Evolutionary conservation across 2,329 filamentous ascomycete species (phyloP).

Genomic region (Cryphonectria naterciae): DNA sequence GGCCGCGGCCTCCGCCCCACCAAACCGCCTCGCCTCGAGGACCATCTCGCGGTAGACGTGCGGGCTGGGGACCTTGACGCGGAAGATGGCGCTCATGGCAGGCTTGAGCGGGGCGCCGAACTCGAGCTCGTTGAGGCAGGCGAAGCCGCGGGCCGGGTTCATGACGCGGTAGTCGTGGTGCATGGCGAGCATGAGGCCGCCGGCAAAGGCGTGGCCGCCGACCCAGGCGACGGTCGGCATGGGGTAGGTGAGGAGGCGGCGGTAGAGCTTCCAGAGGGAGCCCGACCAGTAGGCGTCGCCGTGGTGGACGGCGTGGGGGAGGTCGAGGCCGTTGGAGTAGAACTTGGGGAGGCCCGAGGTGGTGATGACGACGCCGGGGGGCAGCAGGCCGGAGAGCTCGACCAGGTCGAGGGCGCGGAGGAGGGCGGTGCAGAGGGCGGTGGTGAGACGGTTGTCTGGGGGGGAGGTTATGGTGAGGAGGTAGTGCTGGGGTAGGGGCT

Average conservation of each 20-base stretch:
- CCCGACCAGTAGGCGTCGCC: constrained; percentile 63
- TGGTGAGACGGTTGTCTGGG: constrained; percentile 76
- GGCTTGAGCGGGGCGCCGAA: constrained; percentile 77
- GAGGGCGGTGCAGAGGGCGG: constrained; percentile 68
- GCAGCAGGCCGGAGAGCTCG: constrained; percentile 60
- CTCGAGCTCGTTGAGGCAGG: constrained; percentile 82
- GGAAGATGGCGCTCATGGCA: constrained; percentile 75
- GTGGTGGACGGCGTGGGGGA: constrained; percentile 63
- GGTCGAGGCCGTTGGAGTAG: constrained; percentile 82
- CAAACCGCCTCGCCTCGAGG: constrained; percentile 73
- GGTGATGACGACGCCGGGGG: constrained; percentile 74
- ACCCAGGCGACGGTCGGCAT: constrained; percentile 83
- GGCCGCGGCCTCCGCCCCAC: constrained; percentile 64
- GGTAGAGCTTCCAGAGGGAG: constrained; percentile 67
- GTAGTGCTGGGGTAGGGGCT: constrained; percentile 66
- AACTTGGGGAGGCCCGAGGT: constrained; percentile 78
- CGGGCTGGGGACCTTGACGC: constrained; percentile 64
- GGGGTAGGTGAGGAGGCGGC: constrained; percentile 69
- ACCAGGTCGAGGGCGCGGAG: constrained; percentile 75
- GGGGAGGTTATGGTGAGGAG: constrained; percentile 72
- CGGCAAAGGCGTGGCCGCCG: constrained; percentile 82
- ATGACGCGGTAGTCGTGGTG: constrained; percentile 84
- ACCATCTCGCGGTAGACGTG: constrained; percentile 64
- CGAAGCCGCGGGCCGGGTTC: constrained; percentile 70
- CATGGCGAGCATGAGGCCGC: constrained; percentile 80